phyloP scores from a whole-genome alignment of 805 yeast genomes.

The Isabelozyma rhagii region DNA sequence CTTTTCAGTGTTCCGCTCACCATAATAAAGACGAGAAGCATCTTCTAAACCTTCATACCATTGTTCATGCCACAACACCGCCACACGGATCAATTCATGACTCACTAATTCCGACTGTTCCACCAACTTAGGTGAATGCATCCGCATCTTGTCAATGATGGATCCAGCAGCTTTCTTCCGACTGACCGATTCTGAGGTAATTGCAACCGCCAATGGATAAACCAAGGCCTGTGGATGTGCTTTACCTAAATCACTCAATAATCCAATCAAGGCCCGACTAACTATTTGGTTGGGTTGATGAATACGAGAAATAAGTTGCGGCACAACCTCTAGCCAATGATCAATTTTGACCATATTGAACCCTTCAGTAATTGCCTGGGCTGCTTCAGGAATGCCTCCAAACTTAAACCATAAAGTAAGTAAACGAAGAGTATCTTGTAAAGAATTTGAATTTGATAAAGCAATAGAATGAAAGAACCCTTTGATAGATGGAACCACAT shows the following conservation, averaged over 20 bases:
- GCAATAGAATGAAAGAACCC: constrained; percentile 96
- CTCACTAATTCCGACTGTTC: constrained; percentile 94
- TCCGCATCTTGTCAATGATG: constrained; percentile 87
- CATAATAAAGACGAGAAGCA: constrained; percentile 89
- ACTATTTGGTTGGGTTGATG: constrained; percentile 92
- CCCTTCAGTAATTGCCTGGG: constrained; percentile 87
- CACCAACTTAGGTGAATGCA: constrained; percentile 79
- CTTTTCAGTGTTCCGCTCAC: constrained; percentile 90
- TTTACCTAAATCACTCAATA: constrained; percentile 83
- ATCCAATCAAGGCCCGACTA: constrained; percentile 71
- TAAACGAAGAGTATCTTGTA: constrained; percentile 88
- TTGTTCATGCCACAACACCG: constrained; percentile 95
- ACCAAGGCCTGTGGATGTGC: constrained; percentile 97
- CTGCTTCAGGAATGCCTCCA: constrained; percentile 91
- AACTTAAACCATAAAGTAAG: constrained; percentile 93
- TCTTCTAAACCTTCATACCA: constrained; percentile 98
- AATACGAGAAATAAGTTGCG: constrained; percentile 92
- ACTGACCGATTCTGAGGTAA: constrained; percentile 85
- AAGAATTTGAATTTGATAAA: constrained; percentile 76
- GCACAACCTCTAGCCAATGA: constrained; percentile 92
- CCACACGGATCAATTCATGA: constrained; percentile 87
- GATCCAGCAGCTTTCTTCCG: constrained; percentile 90
- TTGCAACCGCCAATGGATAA: constrained; percentile 93
- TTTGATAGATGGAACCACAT: constrained; percentile 92
- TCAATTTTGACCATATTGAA: constrained; percentile 85